Evolutionary conservation across 2,329 filamentous ascomycete species (phyloP), one percentile per base, ranked within the genome.

Genomic region (Cercospora sesami): DNA sequence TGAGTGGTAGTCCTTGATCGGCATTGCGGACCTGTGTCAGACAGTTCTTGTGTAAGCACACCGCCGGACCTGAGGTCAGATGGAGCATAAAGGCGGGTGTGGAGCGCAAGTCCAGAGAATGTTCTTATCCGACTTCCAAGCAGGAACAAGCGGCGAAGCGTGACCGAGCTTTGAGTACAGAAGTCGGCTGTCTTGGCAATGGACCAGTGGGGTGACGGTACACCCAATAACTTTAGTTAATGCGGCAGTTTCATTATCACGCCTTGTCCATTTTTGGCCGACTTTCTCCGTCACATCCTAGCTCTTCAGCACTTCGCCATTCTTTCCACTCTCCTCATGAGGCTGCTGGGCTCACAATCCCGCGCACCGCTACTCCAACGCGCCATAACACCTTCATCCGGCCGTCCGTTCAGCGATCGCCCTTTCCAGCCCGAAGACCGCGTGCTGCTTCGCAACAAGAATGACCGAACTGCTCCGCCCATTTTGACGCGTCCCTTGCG

Each of bases 401-500:
- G 58, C 58, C 68, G 70, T 39, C 66, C 26, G 26, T 39, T 68
- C 57, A 68, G 64, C 45, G 66, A 73, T 42, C 68, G 68, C 9
- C 63, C 73, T 51, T 78, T 78, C 58, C 63, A 60, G n/a, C 69
- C 63, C 12, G 73, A 72, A 61, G 76, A 78, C 60, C 66, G 71
- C 36, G 81, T 83, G 33, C 74, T 84, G 21, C 76, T 84, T 31
- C 80, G 80, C 57, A 76, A 79, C 28, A 80, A 79, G 64, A 75
- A 74, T 42, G 76, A 81, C 71, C 73, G 75, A 5, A 64, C 68
- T 16, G 74, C 78, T 18, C 74, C 79, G 26, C 81, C 81, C 3
- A 74, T 77, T 30, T 76, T 84, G 59, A 75, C 80, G 4, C 78
- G 77, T 60, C 76, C 77, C 8, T 75, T 86, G 10, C 75, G 78